These are phyloP conservation scores for Stereum hirsutum DNA, from an alignment of 1,284 basidiomycete genomes.

Conservation along the genomic window DNA sequence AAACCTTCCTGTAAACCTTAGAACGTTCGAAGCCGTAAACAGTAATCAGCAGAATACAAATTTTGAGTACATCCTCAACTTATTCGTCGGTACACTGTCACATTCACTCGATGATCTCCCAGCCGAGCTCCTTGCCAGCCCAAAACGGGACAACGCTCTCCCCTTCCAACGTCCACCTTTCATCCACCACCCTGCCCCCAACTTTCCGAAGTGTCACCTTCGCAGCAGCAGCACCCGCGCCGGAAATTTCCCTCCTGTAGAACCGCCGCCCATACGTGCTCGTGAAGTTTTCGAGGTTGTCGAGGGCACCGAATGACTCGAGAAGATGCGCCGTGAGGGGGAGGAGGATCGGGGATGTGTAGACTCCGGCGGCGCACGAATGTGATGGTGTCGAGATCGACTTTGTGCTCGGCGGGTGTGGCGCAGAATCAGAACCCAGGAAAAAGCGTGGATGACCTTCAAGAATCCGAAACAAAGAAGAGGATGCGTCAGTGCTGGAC, in stretches of 20 bases:
- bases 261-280: conserved; percentile 73
- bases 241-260: conserved; percentile 43
- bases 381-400: conserved; percentile 64
- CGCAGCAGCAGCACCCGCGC: conserved; percentile 9
- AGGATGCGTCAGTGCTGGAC: conserved; percentile 5
- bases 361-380: conserved; percentile 88
- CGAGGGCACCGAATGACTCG: conserved; percentile 80
- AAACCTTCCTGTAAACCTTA: no score
- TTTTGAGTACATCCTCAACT: no score
- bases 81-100: no score
- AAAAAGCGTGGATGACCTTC: conserved; percentile 93
- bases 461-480: no score
- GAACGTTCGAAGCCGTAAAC: no score
- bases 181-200: conserved; percentile 30
- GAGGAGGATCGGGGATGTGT: conserved; percentile 86
- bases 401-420: conserved; percentile 82
- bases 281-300: conserved; percentile 73
- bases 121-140: conserved; percentile 78
- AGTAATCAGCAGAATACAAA: no score
- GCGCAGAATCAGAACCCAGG: conserved; percentile 95
- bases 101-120: conserved; percentile 76
- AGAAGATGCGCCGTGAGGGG: conserved; percentile 80
- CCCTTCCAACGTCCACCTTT: conserved; percentile 39
- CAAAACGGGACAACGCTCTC: conserved; percentile 83
- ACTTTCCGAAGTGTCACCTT: conserved; percentile 29